Evolutionary conservation across 1,139 yeast genomes (phyloP).

Genomic region (Sugiyamaella pinicola): DNA sequence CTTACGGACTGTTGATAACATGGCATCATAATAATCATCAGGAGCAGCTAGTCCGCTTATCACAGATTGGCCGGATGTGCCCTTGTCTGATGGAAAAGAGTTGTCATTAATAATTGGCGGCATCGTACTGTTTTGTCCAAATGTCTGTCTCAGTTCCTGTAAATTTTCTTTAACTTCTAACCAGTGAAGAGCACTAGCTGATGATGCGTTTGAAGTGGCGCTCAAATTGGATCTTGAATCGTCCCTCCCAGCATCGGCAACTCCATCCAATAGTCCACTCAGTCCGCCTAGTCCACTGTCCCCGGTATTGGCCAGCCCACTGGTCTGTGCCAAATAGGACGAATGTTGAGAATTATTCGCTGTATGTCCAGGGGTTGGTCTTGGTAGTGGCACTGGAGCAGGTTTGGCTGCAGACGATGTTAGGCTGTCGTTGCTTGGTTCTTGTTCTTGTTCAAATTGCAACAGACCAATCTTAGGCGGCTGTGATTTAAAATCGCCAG

Average conservation of each 20-base stretch:
- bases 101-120: slow-evolving; percentile 26
- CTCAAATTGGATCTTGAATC: background rate
- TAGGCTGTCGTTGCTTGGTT: background rate
- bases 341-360: slow-evolving; percentile 3
- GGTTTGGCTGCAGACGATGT: slow-evolving; percentile 2
- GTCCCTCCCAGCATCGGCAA: background rate
- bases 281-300: slow-evolving; percentile 9
- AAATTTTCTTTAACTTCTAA: slow-evolving; percentile 32
- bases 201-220: background rate
- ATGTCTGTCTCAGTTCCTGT: slow-evolving; percentile 28
- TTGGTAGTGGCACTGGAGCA: slow-evolving; percentile 13
- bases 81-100: slow-evolving; percentile 9
- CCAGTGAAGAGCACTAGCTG: slow-evolving; percentile 27
- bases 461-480: slow-evolving; percentile 14
- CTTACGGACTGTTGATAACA: slow-evolving; percentile 30
- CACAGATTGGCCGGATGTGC: slow-evolving; percentile 21
- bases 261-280: background rate
- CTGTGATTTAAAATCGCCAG: background rate
- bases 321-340: slow-evolving; percentile 4
- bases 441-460: slow-evolving; percentile 10
- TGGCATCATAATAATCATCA: slow-evolving; percentile 33
- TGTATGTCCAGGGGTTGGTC: slow-evolving; percentile 13
- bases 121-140: slow-evolving; percentile 17
- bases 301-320: slow-evolving; percentile 9
- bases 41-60: slow-evolving; percentile 23